Percentiles rank a stretch among this genome's conserved stretches.
These are phyloP conservation scores for Tulasnella sp. DNA, from an alignment of 768 basidiomycete species.

Conservation along the genomic window DNA sequence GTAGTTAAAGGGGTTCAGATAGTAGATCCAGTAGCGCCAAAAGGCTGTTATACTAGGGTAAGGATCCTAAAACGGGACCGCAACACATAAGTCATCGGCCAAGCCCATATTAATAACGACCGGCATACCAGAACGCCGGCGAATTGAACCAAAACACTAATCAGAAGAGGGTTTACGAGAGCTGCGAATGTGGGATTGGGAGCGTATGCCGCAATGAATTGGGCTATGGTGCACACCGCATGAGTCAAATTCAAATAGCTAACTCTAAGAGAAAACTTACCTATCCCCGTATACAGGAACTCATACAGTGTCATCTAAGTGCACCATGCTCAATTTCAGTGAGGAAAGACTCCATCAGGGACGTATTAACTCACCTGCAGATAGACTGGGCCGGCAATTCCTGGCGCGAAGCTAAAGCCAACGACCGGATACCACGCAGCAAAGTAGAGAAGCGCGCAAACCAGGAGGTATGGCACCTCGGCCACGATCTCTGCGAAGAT, in stretches of 20 bases:
- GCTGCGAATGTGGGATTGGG: background rate
- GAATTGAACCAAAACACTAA: background rate
- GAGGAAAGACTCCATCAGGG: too few species aligned
- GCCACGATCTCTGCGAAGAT: background rate
- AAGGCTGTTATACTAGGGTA: background rate
- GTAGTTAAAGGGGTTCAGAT: background rate
- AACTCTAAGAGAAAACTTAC: too few species aligned
- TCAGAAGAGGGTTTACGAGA: background rate
- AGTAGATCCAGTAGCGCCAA: background rate
- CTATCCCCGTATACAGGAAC: too few species aligned
- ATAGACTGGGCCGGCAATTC: background rate
- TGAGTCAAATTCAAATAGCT: too few species aligned
- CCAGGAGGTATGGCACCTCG: background rate
- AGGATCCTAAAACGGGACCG: background rate
- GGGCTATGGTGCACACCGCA: too few species aligned
- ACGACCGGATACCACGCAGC: background rate
- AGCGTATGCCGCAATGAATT: background rate
- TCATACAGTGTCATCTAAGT: background rate
- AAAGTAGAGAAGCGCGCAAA: background rate
- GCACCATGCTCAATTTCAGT: too few species aligned
- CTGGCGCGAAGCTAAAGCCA: background rate
- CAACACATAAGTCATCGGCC: too few species aligned
- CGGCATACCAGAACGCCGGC: too few species aligned
- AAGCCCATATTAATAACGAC: too few species aligned
- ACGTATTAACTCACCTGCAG: background rate